Evolutionary conservation across 2,329 filamentous ascomycete species (phyloP).

Genomic region (Trichophyton verrucosum): DNA sequence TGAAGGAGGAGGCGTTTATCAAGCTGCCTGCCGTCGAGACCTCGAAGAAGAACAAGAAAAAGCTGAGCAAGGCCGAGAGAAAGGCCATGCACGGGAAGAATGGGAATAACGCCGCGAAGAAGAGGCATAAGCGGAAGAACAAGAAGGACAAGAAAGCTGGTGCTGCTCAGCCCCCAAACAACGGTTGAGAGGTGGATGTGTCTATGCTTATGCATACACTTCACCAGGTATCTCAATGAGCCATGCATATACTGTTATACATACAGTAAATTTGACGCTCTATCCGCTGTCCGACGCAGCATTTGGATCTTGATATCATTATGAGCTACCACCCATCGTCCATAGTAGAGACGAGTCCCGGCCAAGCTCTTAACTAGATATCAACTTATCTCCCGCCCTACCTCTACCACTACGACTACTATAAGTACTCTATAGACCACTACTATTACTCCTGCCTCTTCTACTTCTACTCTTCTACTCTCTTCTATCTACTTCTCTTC

Average conservation of each 20-base stretch:
- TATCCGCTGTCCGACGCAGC: too few species aligned
- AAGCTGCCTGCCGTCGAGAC: background rate
- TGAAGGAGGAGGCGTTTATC: background rate
- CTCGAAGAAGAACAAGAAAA: conserved; percentile 19
- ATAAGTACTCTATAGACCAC: background rate
- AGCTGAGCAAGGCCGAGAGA: conserved; percentile 31
- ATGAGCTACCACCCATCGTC: too few species aligned
- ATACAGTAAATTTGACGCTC: too few species aligned
- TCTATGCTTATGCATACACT: too few species aligned
- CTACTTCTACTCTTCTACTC: background rate
- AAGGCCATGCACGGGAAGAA: conserved; percentile 17
- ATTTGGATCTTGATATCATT: too few species aligned
- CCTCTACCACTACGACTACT: background rate
- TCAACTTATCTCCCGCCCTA: too few species aligned
- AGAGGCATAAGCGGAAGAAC: conserved; percentile 16
- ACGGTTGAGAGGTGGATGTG: background rate
- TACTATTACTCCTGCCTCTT: background rate
- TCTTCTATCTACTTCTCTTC: background rate
- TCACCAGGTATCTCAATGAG: too few species aligned
- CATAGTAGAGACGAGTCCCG: too few species aligned
- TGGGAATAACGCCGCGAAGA: background rate
- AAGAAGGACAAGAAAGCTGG: background rate
- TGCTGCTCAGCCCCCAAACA: background rate
- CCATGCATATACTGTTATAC: too few species aligned
- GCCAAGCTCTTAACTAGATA: too few species aligned